Conservation (phyloP, 2,329 filamentous ascomycete genomes). For the Pseudogymnoascus sp. region DNA sequence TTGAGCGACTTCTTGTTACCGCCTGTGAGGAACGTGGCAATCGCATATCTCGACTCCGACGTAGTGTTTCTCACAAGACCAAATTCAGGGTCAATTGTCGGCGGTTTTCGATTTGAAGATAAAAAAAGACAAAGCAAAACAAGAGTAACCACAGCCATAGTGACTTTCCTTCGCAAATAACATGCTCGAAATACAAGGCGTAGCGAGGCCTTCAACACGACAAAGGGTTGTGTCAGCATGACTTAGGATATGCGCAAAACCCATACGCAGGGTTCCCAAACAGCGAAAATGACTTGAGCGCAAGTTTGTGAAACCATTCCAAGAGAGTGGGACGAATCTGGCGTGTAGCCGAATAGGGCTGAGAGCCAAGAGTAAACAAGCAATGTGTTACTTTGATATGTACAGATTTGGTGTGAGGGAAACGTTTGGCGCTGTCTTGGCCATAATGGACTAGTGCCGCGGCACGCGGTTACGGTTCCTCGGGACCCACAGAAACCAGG, state of each 20-base stretch:
- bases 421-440: neutral
- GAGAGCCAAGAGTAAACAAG: constrained; percentile 1
- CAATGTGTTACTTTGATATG: neutral
- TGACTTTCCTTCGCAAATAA: neutral
- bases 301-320: neutral
- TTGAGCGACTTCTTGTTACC: constrained; percentile 20
- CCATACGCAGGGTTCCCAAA: neutral
- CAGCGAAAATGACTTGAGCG: neutral
- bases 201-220: neutral
- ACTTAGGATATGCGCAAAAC: neutral
- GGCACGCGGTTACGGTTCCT: neutral
- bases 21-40: constrained; percentile 34
- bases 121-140: neutral
- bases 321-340: neutral
- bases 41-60: constrained; percentile 20
- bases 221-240: neutral
- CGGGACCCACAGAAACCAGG: neutral
- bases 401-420: neutral
- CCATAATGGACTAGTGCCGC: neutral
- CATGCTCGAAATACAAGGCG: neutral
- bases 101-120: neutral
- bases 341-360: neutral
- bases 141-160: neutral
- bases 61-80: neutral
- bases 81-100: neutral